Base-by-base conservation (phyloP, 129 eudicot species). In the Pittosporum tobira region DNA sequence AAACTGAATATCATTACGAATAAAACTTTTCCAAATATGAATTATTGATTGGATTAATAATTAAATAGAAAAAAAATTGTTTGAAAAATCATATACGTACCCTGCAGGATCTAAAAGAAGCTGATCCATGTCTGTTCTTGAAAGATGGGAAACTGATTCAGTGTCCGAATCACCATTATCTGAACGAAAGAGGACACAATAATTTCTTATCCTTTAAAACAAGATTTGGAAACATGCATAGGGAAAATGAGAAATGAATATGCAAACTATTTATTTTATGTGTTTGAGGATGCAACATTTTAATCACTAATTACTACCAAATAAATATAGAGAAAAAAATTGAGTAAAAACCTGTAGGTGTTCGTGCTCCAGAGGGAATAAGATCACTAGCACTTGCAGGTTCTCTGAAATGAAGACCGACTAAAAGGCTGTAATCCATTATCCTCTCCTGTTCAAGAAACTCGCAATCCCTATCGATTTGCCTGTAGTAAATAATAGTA, bases 401-500 rank as follows among this genome's bases (percentile, higher is more conserved):
- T 60, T 84, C 99, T 74, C 73, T 93, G 29, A 93, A 93, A 61
- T 87, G 99, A 65, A 93, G 74, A 47, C 99, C 99, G 63, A 93
- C 93, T 56, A 87, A 71, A 45, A 93, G 78, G 60, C 99, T 93
- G 59, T 93, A 93, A 59, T 87, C 99, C 99, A 93, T 93, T 38
- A 93, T 79, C 62, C 94, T 81, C 73, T 87, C 99, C 38, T 87
- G 95, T 63, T 93, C 96, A n/a, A 93, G 86, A 69, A 93, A 73
- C 71, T 93, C 96, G 68, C 85, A 79, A 28, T 93, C 99, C 61
- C 82, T 74, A 43, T 93, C 96, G 25, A 93, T 77, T 75, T 93
- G 99, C 76, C 99, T 91, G 78, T 48, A 63, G n/a, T n/a, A 19
- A 2, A 12, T 10, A 57, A 36, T 20, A 54, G 31, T 15, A 4